phyloP scores from a whole-genome alignment of 495 filamentous ascomycete genomes.

The Daldinia grandis region DNA sequence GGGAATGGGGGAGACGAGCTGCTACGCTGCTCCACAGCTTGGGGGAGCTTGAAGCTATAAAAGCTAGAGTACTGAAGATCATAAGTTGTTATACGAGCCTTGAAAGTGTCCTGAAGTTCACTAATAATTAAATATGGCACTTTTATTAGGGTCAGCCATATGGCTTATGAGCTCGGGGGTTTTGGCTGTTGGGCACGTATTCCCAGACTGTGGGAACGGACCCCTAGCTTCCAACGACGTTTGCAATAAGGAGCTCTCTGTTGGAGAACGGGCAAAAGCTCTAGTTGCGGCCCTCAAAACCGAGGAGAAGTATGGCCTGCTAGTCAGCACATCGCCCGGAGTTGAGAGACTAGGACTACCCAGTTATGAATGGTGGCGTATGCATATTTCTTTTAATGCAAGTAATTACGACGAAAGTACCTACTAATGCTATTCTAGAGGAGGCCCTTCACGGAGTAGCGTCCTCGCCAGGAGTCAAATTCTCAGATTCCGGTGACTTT shows the following conservation, averaged over 20 bases:
- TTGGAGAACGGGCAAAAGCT: constrained; percentile 29
- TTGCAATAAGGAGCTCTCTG: constrained; percentile 35
- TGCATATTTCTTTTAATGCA: constrained; percentile 7
- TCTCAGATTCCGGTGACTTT: constrained; percentile 58
- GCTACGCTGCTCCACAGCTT: constrained; percentile 23
- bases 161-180: constrained; percentile 34
- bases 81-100: neutral
- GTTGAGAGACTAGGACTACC: constrained; percentile 66
- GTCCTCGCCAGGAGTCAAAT: constrained; percentile 59
- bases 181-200: constrained; percentile 32
- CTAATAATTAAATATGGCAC: constrained; percentile 14
- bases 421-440: constrained; percentile 18
- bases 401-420: neutral
- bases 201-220: constrained; percentile 37
- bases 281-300: constrained; percentile 34
- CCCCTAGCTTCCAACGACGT: constrained; percentile 40
- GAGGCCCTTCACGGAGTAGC: constrained; percentile 68
- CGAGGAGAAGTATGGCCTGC: constrained; percentile 62
- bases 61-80: neutral
- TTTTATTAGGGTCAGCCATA: constrained; percentile 15
- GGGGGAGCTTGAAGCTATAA: constrained; percentile 32
- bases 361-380: constrained; percentile 60
- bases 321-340: constrained; percentile 59
- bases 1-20: constrained; percentile 29
- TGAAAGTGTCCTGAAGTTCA: neutral